A percentile compares a stretch with the other conserved stretches of the same genome.
phyloP scores from a whole-genome alignment of 1,284 basidiomycete species.

The Amylostereum areolatum region DNA sequence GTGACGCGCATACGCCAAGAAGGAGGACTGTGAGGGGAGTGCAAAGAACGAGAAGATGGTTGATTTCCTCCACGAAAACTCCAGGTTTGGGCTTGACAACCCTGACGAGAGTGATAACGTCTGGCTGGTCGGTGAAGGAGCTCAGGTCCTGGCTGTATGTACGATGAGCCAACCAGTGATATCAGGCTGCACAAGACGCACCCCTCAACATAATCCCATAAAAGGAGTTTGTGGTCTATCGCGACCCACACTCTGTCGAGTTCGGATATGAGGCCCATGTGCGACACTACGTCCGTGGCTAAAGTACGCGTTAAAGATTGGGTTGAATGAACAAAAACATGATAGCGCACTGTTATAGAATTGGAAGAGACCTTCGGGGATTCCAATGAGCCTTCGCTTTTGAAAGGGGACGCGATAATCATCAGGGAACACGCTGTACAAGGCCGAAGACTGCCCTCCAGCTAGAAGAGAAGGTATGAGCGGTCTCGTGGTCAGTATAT shows the following conservation, averaged over 20 bases:
- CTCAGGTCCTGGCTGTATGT: slow-evolving; percentile 68
- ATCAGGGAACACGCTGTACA: slow-evolving; percentile 73
- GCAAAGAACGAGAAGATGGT: slow-evolving; percentile 85
- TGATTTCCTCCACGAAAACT: slow-evolving; percentile 93
- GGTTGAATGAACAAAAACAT: not conserved
- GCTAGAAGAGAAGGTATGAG: slow-evolving; percentile 30
- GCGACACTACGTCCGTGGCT: slow-evolving; percentile 56
- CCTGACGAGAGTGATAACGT: slow-evolving; percentile 83
- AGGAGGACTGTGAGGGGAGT: slow-evolving; percentile 81
- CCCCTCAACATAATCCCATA: slow-evolving; percentile 97
- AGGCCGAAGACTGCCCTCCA: slow-evolving; percentile 58
- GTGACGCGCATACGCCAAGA: slow-evolving; percentile 72
- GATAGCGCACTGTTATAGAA: slow-evolving; percentile 62
- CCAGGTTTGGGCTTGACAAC: slow-evolving; percentile 74
- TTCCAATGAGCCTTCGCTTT: slow-evolving; percentile 66
- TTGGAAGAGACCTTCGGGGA: slow-evolving; percentile 82
- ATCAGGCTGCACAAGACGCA: slow-evolving; percentile 30
- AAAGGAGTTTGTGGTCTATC: slow-evolving; percentile 89
- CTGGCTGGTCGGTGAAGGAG: slow-evolving; percentile 89
- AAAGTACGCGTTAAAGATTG: slow-evolving; percentile 4
- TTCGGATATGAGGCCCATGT: slow-evolving; percentile 90
- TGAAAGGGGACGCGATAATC: slow-evolving; percentile 78
- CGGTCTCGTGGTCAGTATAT: not conserved
- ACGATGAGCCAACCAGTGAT: not conserved
- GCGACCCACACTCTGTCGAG: slow-evolving; percentile 96